Evolutionary conservation across 2,329 filamentous ascomycete species (phyloP).

Genomic region (Fonsecaea pedrosoi): DNA sequence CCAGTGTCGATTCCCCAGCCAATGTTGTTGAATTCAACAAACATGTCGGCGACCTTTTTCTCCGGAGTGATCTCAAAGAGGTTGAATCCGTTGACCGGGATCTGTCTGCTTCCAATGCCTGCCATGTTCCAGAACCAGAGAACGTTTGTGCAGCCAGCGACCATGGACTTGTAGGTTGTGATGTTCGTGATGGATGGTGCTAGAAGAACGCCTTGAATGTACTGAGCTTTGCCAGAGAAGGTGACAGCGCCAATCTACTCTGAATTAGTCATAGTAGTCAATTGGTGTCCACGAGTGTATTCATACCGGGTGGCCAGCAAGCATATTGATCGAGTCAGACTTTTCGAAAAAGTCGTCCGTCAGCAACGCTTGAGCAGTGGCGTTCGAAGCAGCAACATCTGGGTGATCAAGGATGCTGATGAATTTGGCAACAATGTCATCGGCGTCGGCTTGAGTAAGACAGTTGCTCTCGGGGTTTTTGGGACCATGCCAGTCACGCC

Average conservation of each 20-base stretch:
- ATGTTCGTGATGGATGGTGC: constrained; percentile 29
- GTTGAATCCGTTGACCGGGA: constrained; percentile 30
- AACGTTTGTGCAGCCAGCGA: constrained; percentile 26
- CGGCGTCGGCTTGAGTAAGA: constrained; percentile 29
- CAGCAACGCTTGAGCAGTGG: constrained; percentile 33
- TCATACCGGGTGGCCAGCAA: constrained; percentile 32
- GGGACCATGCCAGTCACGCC: constrained; percentile 23
- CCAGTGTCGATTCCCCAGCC: constrained; percentile 34
- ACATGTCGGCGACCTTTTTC: constrained; percentile 28
- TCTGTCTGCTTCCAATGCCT: constrained; percentile 29
- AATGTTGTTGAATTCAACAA: constrained; percentile 35
- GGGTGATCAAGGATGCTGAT: constrained; percentile 32
- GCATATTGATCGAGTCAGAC: constrained; percentile 38
- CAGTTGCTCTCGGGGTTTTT: constrained; percentile 12
- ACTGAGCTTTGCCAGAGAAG: constrained; percentile 24
- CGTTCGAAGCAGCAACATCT: constrained; percentile 28
- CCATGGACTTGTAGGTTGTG: constrained; percentile 23
- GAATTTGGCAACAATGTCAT: constrained; percentile 33
- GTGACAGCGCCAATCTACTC: constrained; percentile 22
- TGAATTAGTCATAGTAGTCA: not conserved
- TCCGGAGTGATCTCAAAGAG: constrained; percentile 27
- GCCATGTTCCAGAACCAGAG: constrained; percentile 32
- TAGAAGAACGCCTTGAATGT: constrained; percentile 32
- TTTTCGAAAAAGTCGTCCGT: constrained; percentile 33
- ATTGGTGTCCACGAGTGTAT: not conserved